Evolutionary conservation across 352 stramenopile genomes (phyloP).

Genomic region (Pythium dissimile): DNA sequence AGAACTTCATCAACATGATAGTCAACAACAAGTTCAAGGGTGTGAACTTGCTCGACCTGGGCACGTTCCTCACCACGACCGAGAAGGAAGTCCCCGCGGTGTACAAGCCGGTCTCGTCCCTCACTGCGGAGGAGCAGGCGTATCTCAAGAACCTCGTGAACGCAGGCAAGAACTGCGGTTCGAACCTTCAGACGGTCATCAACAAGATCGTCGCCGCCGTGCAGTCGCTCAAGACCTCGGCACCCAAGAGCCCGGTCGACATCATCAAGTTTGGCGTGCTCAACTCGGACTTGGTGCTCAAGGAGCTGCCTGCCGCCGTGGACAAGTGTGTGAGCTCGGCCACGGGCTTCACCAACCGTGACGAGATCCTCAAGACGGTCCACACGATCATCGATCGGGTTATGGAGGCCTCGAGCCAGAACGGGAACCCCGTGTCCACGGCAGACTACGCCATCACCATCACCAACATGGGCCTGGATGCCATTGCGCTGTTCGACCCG

Average conservation of each 20-base stretch:
- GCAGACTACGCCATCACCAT: constrained; percentile 37
- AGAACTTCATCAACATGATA: constrained; percentile 28
- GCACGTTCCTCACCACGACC: not conserved
- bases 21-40: constrained; percentile 26
- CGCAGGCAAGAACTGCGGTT: constrained; percentile 33
- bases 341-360: constrained; percentile 21
- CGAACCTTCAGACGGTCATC: constrained; percentile 40
- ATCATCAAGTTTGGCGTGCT: constrained; percentile 40
- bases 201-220: constrained; percentile 48
- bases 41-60: not conserved
- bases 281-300: constrained; percentile 37
- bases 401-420: constrained; percentile 33
- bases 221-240: constrained; percentile 31
- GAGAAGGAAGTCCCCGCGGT: not conserved
- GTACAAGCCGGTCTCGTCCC: constrained; percentile 2
- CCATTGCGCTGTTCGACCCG: constrained; percentile 41
- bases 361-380: constrained; percentile 37
- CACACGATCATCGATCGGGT: constrained; percentile 43
- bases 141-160: constrained; percentile 37
- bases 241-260: constrained; percentile 26
- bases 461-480: constrained; percentile 37
- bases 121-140: constrained; percentile 26
- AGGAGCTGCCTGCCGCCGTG: constrained; percentile 42
- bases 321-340: constrained; percentile 26
- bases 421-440: constrained; percentile 30